Base-by-base conservation (phyloP, 2,329 filamentous ascomycete genomes). In the Teratosphaeria destructans region DNA sequence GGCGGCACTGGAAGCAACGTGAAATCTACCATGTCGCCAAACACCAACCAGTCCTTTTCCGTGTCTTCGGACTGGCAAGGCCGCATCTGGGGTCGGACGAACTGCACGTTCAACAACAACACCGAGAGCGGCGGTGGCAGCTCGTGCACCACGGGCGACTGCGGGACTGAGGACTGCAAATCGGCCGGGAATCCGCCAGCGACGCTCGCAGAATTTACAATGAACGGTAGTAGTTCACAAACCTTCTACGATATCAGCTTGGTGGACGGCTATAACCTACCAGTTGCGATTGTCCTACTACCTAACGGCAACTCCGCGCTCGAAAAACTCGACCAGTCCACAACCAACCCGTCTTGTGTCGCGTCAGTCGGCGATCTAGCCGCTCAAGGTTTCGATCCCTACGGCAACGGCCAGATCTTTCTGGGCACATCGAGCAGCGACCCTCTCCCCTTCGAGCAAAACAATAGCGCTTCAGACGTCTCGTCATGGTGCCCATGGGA, bases 231-330 rank as follows among this genome's bases (percentile, higher is more conserved):
- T 34, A 75, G 80, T 52, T 77, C 78, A 26, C 86, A 91, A 69
- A 87, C 85, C 10, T 94, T 90, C 72, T 93, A 92, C 75, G 89
- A 94, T 72, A 89, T 94, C 63, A 91, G 88, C 49, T 79, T 93
- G 2, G 89, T 94, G 26, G 89, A 94, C 70, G 89, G 89, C 55
- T 93, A 93, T 79, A 93, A 93, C 70, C 74, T 93, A 1, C 87
- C 88, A 1, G 71, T 92, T 62, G 86, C 83, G 34, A 82, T 82
- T 43, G 72, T 79, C 26, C 68, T 79, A 27, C 69, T 77, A 53
- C 70, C 75, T 11, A 81, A 85, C 26, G 79, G 81, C 58, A 85
- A 88, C 66, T 79, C 81, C 7, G 80, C 78, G 1, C 80, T 87
- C 8, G 74, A 78, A 56, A 74, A 78, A 58, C 85, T 92, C 60